Conservation (phyloP, 805 yeast genomes). For the Schizosaccharomyces osmophilus region DNA sequence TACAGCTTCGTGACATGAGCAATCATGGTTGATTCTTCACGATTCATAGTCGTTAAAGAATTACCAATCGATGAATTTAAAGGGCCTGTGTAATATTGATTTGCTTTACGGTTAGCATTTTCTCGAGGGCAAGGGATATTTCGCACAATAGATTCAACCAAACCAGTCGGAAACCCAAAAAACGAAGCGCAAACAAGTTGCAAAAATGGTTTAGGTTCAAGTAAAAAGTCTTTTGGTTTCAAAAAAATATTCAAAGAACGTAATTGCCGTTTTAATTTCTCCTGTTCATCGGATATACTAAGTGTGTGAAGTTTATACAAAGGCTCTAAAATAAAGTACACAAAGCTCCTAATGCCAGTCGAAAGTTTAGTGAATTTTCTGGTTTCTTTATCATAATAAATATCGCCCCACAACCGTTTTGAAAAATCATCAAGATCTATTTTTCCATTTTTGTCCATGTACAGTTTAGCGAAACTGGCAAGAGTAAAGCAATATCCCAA, state of each 20-base stretch:
- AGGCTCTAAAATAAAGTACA: constrained; percentile 48
- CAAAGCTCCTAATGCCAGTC: constrained; percentile 23
- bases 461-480: constrained; percentile 35
- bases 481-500: constrained; percentile 43
- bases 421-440: constrained; percentile 22
- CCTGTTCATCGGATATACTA: constrained; percentile 27
- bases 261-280: constrained; percentile 22
- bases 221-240: constrained; percentile 11
- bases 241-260: constrained; percentile 24
- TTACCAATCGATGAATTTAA: constrained; percentile 9
- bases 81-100: constrained; percentile 14
- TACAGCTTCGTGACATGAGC: constrained; percentile 36
- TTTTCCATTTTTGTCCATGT: constrained; percentile 15
- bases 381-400: constrained; percentile 22
- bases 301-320: constrained; percentile 44
- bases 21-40: constrained; percentile 15
- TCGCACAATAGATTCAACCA: constrained; percentile 26
- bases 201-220: constrained; percentile 38
- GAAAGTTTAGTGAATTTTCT: constrained; percentile 22
- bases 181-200: constrained; percentile 27
- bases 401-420: constrained; percentile 53
- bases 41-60: constrained; percentile 12
- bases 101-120: constrained; percentile 9
- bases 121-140: constrained; percentile 18
- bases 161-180: constrained; percentile 28